phyloP scores from a whole-genome alignment of 495 filamentous ascomycete genomes.

The Xeromyces bisporus region DNA sequence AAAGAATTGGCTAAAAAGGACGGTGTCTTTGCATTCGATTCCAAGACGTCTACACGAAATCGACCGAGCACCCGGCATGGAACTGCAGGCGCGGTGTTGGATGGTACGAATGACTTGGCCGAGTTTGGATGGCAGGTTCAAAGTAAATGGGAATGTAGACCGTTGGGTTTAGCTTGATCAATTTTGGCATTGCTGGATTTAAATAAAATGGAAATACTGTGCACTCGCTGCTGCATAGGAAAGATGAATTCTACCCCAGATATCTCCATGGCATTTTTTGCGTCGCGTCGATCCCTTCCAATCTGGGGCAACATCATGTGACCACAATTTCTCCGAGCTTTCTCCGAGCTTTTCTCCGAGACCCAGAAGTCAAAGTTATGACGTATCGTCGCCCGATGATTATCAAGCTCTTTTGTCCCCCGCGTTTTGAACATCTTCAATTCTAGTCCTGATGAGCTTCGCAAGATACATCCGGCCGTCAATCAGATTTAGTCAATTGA shows the following conservation, averaged over 20 bases:
- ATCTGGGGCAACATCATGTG: neutral
- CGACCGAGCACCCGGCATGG: neutral
- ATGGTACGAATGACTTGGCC: conserved; percentile 10
- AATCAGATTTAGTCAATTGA: conserved; percentile 2
- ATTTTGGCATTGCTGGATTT: too few species aligned
- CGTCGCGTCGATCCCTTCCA: neutral
- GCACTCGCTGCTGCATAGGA: too few species aligned
- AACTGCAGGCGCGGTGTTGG: conserved; percentile 1
- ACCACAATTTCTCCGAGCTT: too few species aligned
- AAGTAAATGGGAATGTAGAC: conserved; percentile 20
- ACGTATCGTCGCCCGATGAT: neutral
- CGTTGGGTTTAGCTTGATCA: conserved; percentile 15
- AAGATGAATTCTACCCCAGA: too few species aligned
- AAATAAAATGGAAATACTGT: too few species aligned
- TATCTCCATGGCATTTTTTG: too few species aligned
- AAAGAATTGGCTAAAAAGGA: conserved; percentile 7
- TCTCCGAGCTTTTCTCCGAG: too few species aligned
- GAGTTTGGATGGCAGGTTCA: conserved; percentile 18
- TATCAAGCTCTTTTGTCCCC: conserved; percentile 1
- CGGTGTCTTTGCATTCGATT: neutral
- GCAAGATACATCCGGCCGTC: conserved; percentile 8
- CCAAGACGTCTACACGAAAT: neutral
- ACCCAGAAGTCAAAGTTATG: too few species aligned
- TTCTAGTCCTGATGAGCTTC: conserved; percentile 17
- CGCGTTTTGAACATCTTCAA: conserved; percentile 9